Percentiles rank a stretch among this genome's conserved stretches.
Evolutionary conservation across 176 grass and related monocot genomes (phyloP).

Genomic region (Bothriochloa decipiens): DNA sequence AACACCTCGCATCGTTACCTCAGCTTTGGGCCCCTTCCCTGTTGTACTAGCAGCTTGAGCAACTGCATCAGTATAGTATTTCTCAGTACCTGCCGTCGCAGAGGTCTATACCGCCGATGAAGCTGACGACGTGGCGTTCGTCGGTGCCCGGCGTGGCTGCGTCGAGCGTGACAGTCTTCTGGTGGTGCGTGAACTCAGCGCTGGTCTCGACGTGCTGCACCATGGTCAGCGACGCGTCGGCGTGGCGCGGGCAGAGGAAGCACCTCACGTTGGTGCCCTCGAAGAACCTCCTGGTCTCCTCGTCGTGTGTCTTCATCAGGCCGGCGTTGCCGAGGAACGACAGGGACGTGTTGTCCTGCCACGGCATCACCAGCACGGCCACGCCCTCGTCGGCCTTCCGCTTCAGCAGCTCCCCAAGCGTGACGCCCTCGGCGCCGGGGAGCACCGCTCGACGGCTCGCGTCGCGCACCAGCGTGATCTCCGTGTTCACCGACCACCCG

Average conservation of each 20-base stretch:
- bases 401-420: slow-evolving; percentile 75
- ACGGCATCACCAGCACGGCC: slow-evolving; percentile 83
- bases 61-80: background rate
- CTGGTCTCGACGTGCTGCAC: slow-evolving; percentile 63
- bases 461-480: slow-evolving; percentile 74
- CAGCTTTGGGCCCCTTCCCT: too few species aligned
- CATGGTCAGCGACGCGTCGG: slow-evolving; percentile 62
- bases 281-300: slow-evolving; percentile 74
- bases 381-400: slow-evolving; percentile 86
- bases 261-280: slow-evolving; percentile 69
- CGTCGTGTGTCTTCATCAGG: slow-evolving; percentile 83
- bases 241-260: slow-evolving; percentile 77
- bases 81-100: slow-evolving; percentile 51
- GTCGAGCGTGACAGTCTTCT: slow-evolving; percentile 80
- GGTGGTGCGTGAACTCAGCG: slow-evolving; percentile 89
- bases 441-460: slow-evolving; percentile 42
- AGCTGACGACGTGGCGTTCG: slow-evolving; percentile 61
- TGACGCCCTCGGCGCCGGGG: slow-evolving; percentile 53
- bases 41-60: background rate
- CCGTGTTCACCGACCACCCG: slow-evolving; percentile 76
- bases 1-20: background rate
- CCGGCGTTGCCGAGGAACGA: slow-evolving; percentile 71
- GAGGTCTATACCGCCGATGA: slow-evolving; percentile 69
- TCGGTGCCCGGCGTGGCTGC: slow-evolving; percentile 23
- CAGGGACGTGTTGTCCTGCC: slow-evolving; percentile 85